Evolutionary conservation across 352 stramenopile genomes (phyloP).

Genomic region (Pilasporangium apinafurcum): DNA sequence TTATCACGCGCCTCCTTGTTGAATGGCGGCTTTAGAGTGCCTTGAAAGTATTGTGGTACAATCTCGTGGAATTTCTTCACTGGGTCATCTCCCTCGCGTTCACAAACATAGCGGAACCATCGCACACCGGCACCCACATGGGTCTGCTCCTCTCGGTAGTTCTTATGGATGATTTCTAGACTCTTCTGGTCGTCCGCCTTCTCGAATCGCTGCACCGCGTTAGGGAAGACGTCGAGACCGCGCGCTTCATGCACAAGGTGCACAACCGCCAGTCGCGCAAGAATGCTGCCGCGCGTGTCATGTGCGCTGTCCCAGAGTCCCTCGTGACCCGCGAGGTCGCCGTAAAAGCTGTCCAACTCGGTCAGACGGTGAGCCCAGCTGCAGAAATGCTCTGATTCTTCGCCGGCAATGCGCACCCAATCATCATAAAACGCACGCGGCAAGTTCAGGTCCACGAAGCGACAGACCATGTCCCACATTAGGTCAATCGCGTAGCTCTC

Average conservation of each 20-base stretch:
- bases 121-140: slow-evolving; percentile 32
- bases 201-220: slow-evolving; percentile 34
- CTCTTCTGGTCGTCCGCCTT: slow-evolving; percentile 33
- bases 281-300: slow-evolving; percentile 27
- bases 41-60: slow-evolving; percentile 41
- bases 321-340: slow-evolving; percentile 33
- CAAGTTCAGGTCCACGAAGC: slow-evolving; percentile 36
- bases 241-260: slow-evolving; percentile 56
- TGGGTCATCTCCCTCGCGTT: slow-evolving; percentile 18
- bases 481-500: slow-evolving; percentile 63
- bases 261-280: slow-evolving; percentile 40
- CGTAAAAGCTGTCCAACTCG: slow-evolving; percentile 44
- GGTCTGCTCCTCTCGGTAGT: slow-evolving; percentile 43
- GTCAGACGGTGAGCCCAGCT: slow-evolving; percentile 39
- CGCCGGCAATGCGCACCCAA: slow-evolving; percentile 41
- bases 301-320: slow-evolving; percentile 47
- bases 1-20: slow-evolving; percentile 40
- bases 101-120: slow-evolving; percentile 37
- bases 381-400: slow-evolving; percentile 45
- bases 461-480: slow-evolving; percentile 56
- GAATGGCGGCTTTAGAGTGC: slow-evolving; percentile 47
- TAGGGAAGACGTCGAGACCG: slow-evolving; percentile 44
- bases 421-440: slow-evolving; percentile 52
- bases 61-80: slow-evolving; percentile 41
- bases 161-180: slow-evolving; percentile 38